Percentiles rank a stretch among this genome's conserved stretches.
Conservation (phyloP, 441 rosid genomes). For the Populus hybrid region DNA sequence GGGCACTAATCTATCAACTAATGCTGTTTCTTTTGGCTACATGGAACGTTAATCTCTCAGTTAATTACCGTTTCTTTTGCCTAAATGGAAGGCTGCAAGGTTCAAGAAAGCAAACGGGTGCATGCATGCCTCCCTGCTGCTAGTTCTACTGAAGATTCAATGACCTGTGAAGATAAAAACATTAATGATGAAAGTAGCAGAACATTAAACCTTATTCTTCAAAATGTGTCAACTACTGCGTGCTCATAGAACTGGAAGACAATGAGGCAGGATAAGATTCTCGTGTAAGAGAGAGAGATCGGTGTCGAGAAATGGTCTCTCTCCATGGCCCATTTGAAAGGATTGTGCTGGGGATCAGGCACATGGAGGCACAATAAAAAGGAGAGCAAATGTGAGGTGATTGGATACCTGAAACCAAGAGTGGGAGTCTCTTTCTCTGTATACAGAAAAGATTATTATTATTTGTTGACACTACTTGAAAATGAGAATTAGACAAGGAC, state of each 20-base stretch:
- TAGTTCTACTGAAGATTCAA: neutral
- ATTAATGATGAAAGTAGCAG: neutral
- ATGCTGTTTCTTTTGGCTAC: neutral
- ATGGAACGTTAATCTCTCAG: neutral
- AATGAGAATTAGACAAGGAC: neutral
- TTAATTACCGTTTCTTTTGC: neutral
- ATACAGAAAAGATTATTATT: neutral
- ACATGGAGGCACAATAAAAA: slow-evolving; percentile 5
- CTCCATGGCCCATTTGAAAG: slow-evolving; percentile 1
- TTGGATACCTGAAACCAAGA: slow-evolving; percentile 7
- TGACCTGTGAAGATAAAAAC: neutral
- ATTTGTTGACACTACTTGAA: neutral
- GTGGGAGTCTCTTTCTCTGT: slow-evolving; percentile 5
- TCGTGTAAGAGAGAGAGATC: neutral
- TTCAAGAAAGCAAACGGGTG: neutral
- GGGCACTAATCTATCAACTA: neutral
- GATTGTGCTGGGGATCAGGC: neutral
- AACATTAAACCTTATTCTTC: neutral
- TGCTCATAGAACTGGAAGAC: neutral
- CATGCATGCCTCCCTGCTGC: neutral
- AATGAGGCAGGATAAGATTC: neutral
- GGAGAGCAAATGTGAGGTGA: neutral
- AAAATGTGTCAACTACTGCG: neutral
- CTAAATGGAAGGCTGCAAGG: neutral
- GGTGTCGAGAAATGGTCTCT: neutral